A percentile compares a stretch with the other conserved stretches of the same genome.
Conservation (phyloP, 2,329 filamentous ascomycete species). For the Pseudogymnoascus sp. region DNA sequence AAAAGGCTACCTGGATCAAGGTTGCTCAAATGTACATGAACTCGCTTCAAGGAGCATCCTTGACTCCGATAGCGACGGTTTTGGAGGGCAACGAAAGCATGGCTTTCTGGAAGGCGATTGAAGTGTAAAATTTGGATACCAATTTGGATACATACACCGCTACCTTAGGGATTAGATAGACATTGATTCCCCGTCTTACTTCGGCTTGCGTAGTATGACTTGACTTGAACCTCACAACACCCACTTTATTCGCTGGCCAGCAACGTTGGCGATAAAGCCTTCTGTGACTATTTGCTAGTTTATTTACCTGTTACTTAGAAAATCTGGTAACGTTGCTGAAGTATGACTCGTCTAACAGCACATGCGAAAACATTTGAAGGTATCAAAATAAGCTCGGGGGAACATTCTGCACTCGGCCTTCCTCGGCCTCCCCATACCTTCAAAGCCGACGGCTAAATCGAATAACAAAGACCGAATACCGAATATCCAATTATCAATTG, state of each 20-base stretch:
- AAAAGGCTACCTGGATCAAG: conserved; percentile 54
- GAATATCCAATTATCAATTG: background rate
- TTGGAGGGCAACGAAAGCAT: conserved; percentile 47
- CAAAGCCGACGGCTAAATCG: background rate
- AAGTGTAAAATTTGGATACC: conserved; percentile 16
- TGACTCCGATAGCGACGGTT: conserved; percentile 50
- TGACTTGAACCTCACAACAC: background rate
- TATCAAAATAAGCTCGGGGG: background rate
- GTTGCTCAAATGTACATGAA: conserved; percentile 50
- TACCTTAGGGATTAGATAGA: background rate
- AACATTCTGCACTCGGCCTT: background rate
- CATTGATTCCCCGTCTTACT: background rate
- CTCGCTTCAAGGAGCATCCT: conserved; percentile 33
- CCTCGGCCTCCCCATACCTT: background rate
- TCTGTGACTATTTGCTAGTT: background rate
- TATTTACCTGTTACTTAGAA: background rate
- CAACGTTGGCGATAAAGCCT: background rate
- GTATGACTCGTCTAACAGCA: background rate
- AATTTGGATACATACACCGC: background rate
- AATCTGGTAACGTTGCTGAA: background rate
- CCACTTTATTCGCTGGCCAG: background rate
- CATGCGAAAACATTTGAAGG: background rate
- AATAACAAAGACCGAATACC: background rate
- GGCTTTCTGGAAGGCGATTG: conserved; percentile 41
- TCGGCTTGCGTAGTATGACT: background rate